Evolutionary conservation across 257 asterid species (phyloP), one percentile per base, ranked within the genome.

Genomic region (Agastache rugosa): DNA sequence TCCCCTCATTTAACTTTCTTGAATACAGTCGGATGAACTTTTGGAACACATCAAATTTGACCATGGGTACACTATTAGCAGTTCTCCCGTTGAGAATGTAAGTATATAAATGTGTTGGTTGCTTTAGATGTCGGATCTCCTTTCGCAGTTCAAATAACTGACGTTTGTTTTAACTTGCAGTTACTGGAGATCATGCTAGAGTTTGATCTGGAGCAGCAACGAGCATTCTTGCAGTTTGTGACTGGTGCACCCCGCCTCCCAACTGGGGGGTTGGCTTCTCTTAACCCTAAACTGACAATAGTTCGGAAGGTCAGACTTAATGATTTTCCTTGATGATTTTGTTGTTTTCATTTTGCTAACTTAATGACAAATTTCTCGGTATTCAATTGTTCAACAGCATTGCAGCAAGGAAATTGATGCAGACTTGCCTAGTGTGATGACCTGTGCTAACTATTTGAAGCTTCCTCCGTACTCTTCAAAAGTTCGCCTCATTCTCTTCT

Each of bases 241-340:
- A 94, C 99, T 4, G 99, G 99, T 44, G 93, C 97, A 56, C 97
- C 97, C 69, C 88, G 96, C 23, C 98, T 94, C 71, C 98, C 98
- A 54, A 84, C 85, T 0, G 99, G 99, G 64, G 99, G 99, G 5
- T 70, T 94, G 82, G 92, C 99, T 76, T 89, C 98, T 58, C 98
- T 94, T 54, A 90, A 84, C 82, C 99, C 99, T 15, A 94, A 89
- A 81, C 78, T 94, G 76, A 94, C 99, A 23, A 86, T 94, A 51
- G 99, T 94, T 76, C 91, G 97, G 9, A 94, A 94, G 99, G 98
- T 89, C 22, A 42, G 85, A 65, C 44, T 39, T 5, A 2, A 22
- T 41, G 5, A 22, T 5, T 19, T 62, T 39, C 69, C 67, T 75
- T 8, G 3, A 25, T n/a, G 3, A 4, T 54, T n/a, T 10, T 50